phyloP scores from a whole-genome alignment of 805 yeast genomes.

The Starmerella potacharoeniae region DNA sequence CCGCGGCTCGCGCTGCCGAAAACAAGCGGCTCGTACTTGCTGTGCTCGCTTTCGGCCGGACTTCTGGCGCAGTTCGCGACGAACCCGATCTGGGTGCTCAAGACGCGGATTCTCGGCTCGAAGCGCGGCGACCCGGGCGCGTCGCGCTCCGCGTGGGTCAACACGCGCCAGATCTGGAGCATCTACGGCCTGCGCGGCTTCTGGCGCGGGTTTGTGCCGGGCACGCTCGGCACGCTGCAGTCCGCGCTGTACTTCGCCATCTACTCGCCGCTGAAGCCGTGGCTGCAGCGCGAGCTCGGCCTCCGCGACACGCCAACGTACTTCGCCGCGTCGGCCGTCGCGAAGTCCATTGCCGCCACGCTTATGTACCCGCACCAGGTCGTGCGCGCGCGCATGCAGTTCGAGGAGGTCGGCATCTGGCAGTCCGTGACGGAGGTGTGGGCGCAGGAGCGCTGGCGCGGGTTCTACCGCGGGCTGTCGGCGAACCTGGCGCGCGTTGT shows the following conservation, averaged over 20 bases:
- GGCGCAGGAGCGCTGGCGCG: constrained; percentile 44
- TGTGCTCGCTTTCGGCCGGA: constrained; percentile 63
- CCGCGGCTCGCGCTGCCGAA: not conserved
- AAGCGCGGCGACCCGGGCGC: constrained; percentile 32
- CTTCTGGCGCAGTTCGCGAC: constrained; percentile 61
- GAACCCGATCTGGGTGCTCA: constrained; percentile 91
- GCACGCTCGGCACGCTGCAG: constrained; percentile 74
- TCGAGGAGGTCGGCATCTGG: constrained; percentile 25
- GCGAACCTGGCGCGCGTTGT: constrained; percentile 73
- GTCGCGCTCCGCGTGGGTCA: constrained; percentile 48
- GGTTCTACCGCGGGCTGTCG: constrained; percentile 72
- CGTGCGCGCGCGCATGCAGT: constrained; percentile 62
- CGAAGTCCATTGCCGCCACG: constrained; percentile 59
- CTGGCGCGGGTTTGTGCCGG: constrained; percentile 65
- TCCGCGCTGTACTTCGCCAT: constrained; percentile 80
- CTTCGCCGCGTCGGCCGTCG: constrained; percentile 50
- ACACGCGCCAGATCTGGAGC: constrained; percentile 37
- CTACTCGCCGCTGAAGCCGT: constrained; percentile 62
- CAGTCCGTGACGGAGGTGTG: constrained; percentile 35
- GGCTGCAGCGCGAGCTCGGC: constrained; percentile 4
- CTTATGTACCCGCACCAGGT: constrained; percentile 78
- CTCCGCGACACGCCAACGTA: constrained; percentile 33
- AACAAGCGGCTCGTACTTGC: constrained; percentile 25
- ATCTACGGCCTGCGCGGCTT: constrained; percentile 52
- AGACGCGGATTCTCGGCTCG: constrained; percentile 71